A percentile compares a stretch with the other conserved stretches of the same genome.
Conservation (phyloP, 2,329 filamentous ascomycete genomes). For the Ramichloridium luteum region DNA sequence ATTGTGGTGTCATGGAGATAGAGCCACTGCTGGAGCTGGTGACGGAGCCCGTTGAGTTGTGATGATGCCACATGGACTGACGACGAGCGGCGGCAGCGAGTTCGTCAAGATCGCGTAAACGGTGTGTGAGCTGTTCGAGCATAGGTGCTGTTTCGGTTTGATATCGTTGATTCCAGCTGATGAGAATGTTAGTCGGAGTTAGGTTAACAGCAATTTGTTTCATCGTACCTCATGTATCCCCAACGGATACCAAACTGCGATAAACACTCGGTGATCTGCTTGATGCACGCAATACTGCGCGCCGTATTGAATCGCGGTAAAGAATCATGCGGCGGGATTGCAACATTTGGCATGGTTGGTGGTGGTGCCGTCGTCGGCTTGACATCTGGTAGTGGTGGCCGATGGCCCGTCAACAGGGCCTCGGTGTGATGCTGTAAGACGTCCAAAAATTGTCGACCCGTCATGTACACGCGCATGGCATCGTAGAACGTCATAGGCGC, state of each 20-base stretch:
- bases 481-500: slow-evolving; percentile 79
- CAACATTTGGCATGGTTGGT: slow-evolving; percentile 23
- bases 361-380: slow-evolving; percentile 27
- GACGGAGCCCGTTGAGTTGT: slow-evolving; percentile 17
- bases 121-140: slow-evolving; percentile 30
- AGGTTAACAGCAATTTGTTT: too few relatives aligned
- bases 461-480: slow-evolving; percentile 68
- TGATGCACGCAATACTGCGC: slow-evolving; percentile 35
- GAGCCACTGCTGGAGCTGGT: slow-evolving; percentile 14
- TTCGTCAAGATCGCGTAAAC: slow-evolving; percentile 24
- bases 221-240: slow-evolving; percentile 32
- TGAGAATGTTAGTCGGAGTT: background rate
- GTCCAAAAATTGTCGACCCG: slow-evolving; percentile 45
- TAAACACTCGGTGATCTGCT: slow-evolving; percentile 35
- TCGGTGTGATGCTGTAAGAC: slow-evolving; percentile 44
- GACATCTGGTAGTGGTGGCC: slow-evolving; percentile 29
- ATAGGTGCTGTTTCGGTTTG: slow-evolving; percentile 32
- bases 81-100: slow-evolving; percentile 6
- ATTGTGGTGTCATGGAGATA: too few relatives aligned
- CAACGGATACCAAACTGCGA: slow-evolving; percentile 36
- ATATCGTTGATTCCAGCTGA: slow-evolving; percentile 37
- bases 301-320: slow-evolving; percentile 24
- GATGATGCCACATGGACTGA: slow-evolving; percentile 20
- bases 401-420: slow-evolving; percentile 27
- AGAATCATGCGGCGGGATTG: slow-evolving; percentile 18